Evolutionary conservation across 2,329 filamentous ascomycete genomes (phyloP), one percentile per base, ranked within the genome.

Genomic region (Fusarium sarcochroum): DNA sequence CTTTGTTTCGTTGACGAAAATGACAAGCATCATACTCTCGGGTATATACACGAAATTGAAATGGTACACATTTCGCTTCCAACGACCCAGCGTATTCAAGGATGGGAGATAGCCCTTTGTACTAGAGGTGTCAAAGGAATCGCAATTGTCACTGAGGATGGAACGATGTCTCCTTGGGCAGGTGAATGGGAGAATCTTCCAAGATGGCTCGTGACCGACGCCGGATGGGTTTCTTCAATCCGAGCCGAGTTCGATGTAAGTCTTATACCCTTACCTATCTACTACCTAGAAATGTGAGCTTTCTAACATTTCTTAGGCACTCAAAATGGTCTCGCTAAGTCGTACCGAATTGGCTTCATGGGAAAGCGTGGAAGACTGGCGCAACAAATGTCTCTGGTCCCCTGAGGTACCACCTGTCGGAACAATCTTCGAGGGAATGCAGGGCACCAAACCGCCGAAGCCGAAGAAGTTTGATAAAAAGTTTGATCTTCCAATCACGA

Each of bases 181-280:
- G 52, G 58, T 6, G 50, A 49, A 7, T 58, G 58, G 7, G 45
- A 14, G 14, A 15, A 48, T 13, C 53, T 50, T 7, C 57, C 65
- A 17, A 58, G 27, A 37, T 63, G 62, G 65, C 62, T 25, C 20
- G 34, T 68, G 32, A 48, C 46, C 2, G 54, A 44, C 20, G 11
- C 30, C 7, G 20, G 51, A 32, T 50, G 46, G 6, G 35, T 69
- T 38, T 46, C 34, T 44, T 51, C 57, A 18, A 35, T 68, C n/a
- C 54, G 57, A 21, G 67, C 54, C 37, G 64, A 68, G 23, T 65
- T 69, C 21, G 67, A 69, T 45, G 64, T 66, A 5, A 20, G 55
- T 55, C 46, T 35, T 9, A 5, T 17, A n/a, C 4, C n/a, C 6
- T 13, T 13, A 13, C 9, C 27, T 30, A 11, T 30, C 10, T 11